Percentiles rank a stretch among this genome's conserved stretches.
These are phyloP conservation scores for Middelhovenomyces tepae DNA, from an alignment of 805 yeast species.

Conservation along the genomic window DNA sequence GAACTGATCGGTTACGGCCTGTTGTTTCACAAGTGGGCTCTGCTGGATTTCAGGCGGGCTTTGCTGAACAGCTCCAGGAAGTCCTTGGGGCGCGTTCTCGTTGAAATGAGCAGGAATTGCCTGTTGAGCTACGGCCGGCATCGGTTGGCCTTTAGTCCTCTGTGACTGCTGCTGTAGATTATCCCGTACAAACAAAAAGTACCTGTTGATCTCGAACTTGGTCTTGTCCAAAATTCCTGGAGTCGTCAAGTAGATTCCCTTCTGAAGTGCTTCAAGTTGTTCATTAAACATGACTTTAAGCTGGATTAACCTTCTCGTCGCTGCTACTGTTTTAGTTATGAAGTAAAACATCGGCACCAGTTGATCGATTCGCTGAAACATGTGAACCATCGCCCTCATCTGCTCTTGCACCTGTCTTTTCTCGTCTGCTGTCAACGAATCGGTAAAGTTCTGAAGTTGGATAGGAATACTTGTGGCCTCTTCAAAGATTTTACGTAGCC, in stretches of 20 bases:
- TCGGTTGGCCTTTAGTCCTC: slow-evolving; percentile 1
- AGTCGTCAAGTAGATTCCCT: slow-evolving; percentile 60
- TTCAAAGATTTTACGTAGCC: slow-evolving; percentile 51
- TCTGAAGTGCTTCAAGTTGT: slow-evolving; percentile 59
- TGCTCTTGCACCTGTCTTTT: slow-evolving; percentile 47
- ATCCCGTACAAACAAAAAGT: slow-evolving; percentile 65
- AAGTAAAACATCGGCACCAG: slow-evolving; percentile 71
- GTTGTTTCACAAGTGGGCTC: no score
- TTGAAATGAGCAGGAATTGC: no score
- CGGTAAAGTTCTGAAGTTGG: slow-evolving; percentile 54
- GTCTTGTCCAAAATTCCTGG: slow-evolving; percentile 64
- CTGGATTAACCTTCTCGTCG: slow-evolving; percentile 68
- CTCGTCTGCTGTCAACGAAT: slow-evolving; percentile 51
- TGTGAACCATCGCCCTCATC: slow-evolving; percentile 39
- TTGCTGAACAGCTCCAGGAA: no score
- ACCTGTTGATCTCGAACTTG: slow-evolving; percentile 62
- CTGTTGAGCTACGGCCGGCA: no score
- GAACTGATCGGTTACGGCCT: no score
- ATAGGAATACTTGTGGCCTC: slow-evolving; percentile 64
- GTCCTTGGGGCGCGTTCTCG: no score
- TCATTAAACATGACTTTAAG: slow-evolving; percentile 72
- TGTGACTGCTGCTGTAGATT: slow-evolving; percentile 30
- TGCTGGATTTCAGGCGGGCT: no score
- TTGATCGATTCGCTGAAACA: slow-evolving; percentile 64
- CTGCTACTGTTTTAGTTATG: slow-evolving; percentile 64